Percentiles rank a stretch among this genome's conserved stretches.
Evolutionary conservation across 306 rosid species (phyloP).

Genomic region (Sesbania bispinosa): DNA sequence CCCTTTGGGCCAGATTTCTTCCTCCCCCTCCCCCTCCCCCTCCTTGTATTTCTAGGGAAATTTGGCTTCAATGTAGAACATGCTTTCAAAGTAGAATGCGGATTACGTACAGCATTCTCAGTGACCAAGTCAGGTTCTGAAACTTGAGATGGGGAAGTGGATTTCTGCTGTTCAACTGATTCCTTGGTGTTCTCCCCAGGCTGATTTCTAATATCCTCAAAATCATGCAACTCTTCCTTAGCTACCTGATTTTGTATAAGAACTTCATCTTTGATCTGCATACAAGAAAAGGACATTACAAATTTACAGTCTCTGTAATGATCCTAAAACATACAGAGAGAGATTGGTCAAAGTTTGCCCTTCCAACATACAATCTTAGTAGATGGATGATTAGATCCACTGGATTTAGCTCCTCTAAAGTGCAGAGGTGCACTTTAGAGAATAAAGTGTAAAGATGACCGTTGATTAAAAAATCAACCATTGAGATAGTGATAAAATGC

Average conservation of each 20-base stretch:
- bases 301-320: neutral
- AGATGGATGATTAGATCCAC: neutral
- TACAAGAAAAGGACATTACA: slow-evolving; percentile 22
- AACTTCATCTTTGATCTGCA: slow-evolving; percentile 41
- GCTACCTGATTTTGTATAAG: slow-evolving; percentile 39
- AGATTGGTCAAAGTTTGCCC: neutral
- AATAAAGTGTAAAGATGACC: too few relatives aligned
- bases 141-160: slow-evolving; percentile 22
- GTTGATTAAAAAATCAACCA: too few relatives aligned
- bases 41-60: too few relatives aligned
- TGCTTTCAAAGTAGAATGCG: slow-evolving; percentile 27
- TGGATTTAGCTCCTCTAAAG: too few relatives aligned
- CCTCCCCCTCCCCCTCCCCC: slow-evolving; percentile 49
- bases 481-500: too few relatives aligned
- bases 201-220: slow-evolving; percentile 37
- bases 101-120: slow-evolving; percentile 14
- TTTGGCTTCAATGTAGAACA: slow-evolving; percentile 40
- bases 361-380: slow-evolving; percentile 1
- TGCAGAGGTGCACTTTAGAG: too few relatives aligned
- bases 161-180: slow-evolving; percentile 44
- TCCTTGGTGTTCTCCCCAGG: slow-evolving; percentile 29
- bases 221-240: slow-evolving; percentile 51
- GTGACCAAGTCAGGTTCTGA: slow-evolving; percentile 35
- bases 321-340: slow-evolving; percentile 1
- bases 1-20: slow-evolving; percentile 40